Conservation (phyloP, 2,329 filamentous ascomycete species). For the Trichoderma atrobrunneum region DNA sequence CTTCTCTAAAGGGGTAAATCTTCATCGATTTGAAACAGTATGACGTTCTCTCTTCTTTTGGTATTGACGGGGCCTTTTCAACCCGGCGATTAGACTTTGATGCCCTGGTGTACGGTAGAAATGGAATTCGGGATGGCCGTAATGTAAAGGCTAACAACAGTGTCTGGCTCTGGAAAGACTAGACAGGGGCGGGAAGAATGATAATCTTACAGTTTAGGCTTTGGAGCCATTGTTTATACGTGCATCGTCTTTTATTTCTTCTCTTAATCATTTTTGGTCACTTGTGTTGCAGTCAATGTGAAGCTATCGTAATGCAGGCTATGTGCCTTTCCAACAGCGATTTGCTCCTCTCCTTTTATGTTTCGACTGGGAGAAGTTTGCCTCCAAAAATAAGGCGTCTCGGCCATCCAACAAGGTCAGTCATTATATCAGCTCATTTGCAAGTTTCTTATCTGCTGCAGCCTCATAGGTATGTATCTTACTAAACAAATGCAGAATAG, state of each 20-base stretch:
- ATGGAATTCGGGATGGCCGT: conserved; percentile 4
- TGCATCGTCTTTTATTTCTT: conserved; percentile 6
- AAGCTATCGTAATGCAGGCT: background rate
- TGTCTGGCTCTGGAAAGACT: conserved; percentile 19
- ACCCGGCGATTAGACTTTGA: background rate
- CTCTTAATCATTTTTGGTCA: conserved; percentile 12
- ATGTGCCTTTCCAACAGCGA: too few species aligned
- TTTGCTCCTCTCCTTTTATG: too few species aligned
- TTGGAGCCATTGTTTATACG: conserved; percentile 24
- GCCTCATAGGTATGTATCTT: too few species aligned
- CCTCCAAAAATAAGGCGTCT: too few species aligned
- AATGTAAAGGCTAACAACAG: conserved; percentile 1
- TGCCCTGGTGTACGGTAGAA: background rate
- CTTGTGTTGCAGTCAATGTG: background rate
- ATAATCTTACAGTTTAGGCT: conserved; percentile 31
- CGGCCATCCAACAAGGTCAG: too few species aligned
- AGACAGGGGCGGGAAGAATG: conserved; percentile 25
- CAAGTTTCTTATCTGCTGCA: too few species aligned
- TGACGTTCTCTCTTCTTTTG: conserved; percentile 3
- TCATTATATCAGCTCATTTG: too few species aligned
- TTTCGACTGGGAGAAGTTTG: too few species aligned
- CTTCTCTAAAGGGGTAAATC: conserved; percentile 35
- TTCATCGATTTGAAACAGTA: background rate
- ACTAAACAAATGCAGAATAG: too few species aligned
- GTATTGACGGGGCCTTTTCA: conserved; percentile 18